Conservation (phyloP, 2,329 filamentous ascomycete species). For the Penicillium sp. region DNA sequence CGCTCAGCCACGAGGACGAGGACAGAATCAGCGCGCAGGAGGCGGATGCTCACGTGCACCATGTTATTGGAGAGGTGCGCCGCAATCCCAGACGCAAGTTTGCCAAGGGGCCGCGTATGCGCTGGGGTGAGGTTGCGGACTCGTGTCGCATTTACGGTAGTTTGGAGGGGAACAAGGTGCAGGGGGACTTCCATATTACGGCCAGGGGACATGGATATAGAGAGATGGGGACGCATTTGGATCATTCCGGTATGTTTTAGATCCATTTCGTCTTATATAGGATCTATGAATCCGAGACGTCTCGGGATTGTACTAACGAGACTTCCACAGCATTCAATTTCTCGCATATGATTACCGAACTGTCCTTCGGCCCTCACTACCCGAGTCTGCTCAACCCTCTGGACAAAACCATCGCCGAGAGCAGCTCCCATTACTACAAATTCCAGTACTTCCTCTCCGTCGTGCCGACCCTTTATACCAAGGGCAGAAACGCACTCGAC, state of each 20-base stretch:
- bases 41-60: constrained; percentile 81
- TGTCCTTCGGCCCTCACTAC: constrained; percentile 97
- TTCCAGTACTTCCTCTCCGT: constrained; percentile 97
- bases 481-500: constrained; percentile 47
- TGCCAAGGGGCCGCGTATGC: constrained; percentile 69
- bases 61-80: constrained; percentile 75
- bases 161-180: constrained; percentile 91
- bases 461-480: constrained; percentile 89
- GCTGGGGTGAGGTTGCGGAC: constrained; percentile 57
- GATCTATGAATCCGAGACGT: too few species aligned
- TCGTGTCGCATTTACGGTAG: constrained; percentile 88
- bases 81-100: constrained; percentile 65
- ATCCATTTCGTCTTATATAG: too few species aligned
- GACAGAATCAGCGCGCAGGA: constrained; percentile 48
- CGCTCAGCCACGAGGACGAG: constrained; percentile 63
- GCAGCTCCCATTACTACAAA: constrained; percentile 79
- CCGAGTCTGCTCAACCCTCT: constrained; percentile 90
- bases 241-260: constrained; percentile 67
- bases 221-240: constrained; percentile 74
- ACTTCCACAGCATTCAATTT: constrained; percentile 83
- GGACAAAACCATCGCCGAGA: constrained; percentile 80
- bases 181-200: constrained; percentile 97
- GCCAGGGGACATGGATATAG: constrained; percentile 93
- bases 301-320: neutral
- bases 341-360: constrained; percentile 90